Evolutionary conservation across 2,329 filamentous ascomycete genomes (phyloP).

Genomic region (Phaeoacremonium minimum): DNA sequence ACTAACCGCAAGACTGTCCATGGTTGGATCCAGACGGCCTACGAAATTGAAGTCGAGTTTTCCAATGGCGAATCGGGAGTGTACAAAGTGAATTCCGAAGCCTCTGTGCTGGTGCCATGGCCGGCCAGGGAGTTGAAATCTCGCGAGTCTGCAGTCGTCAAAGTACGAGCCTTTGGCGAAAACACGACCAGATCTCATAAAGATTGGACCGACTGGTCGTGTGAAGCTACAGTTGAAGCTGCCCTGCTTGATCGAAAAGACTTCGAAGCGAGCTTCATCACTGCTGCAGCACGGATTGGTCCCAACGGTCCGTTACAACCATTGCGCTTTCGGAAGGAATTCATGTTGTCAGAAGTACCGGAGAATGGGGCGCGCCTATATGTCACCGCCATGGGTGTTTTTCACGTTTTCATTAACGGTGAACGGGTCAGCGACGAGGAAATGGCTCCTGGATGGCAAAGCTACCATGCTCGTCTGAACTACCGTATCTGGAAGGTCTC

Average conservation of each 20-base stretch:
- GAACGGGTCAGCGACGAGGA: slow-evolving; percentile 18
- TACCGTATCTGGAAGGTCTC: slow-evolving; percentile 39
- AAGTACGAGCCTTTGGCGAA: slow-evolving; percentile 7
- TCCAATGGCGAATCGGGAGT: background rate
- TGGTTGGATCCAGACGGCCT: slow-evolving; percentile 12
- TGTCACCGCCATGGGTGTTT: slow-evolving; percentile 27
- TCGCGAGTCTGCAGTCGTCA: slow-evolving; percentile 9
- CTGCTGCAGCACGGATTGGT: background rate
- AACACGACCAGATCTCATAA: no score
- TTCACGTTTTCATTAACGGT: slow-evolving; percentile 29
- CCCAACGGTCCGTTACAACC: slow-evolving; percentile 4
- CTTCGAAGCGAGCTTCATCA: slow-evolving; percentile 8
- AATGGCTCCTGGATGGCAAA: slow-evolving; percentile 35
- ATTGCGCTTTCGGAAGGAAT: slow-evolving; percentile 12
- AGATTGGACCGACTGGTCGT: slow-evolving; percentile 11
- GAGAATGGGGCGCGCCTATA: slow-evolving; percentile 22
- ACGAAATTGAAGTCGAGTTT: slow-evolving; percentile 10
- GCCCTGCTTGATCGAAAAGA: slow-evolving; percentile 8
- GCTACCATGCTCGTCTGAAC: slow-evolving; percentile 30
- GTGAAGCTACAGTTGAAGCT: slow-evolving; percentile 10
- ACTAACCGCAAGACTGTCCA: no score
- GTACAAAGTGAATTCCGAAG: slow-evolving; percentile 5
- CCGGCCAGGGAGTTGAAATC: slow-evolving; percentile 14
- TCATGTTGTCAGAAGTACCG: slow-evolving; percentile 5
- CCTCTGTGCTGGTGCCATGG: slow-evolving; percentile 29